Conservation (phyloP, 257 asterid genomes). For the Ligustrum vulgare region DNA sequence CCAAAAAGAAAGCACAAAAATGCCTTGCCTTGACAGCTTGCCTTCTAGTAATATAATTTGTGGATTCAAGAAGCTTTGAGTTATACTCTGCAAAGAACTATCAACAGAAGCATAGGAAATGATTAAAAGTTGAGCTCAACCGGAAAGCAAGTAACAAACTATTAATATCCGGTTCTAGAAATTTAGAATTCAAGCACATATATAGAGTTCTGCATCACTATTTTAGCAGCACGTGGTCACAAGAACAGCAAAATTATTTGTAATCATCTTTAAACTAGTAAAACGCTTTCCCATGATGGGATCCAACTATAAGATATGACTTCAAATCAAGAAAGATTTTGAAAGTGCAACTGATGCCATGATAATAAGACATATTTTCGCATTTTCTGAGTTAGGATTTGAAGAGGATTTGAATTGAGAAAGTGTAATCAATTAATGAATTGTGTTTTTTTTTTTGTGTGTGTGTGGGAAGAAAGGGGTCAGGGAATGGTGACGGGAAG, state of each 20-base stretch:
- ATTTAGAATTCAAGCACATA: not conserved
- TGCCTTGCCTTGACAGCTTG: conserved; percentile 79
- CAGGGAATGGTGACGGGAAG: too few relatives aligned
- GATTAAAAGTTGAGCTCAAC: conserved; percentile 16
- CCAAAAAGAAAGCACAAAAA: conserved; percentile 15
- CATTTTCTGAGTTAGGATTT: too few relatives aligned
- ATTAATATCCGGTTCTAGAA: conserved; percentile 3
- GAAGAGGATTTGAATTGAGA: too few relatives aligned
- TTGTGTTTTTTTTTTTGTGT: too few relatives aligned
- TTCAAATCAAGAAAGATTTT: too few relatives aligned
- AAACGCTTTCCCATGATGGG: too few relatives aligned
- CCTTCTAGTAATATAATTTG: conserved; percentile 83
- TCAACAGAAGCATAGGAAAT: conserved; percentile 8
- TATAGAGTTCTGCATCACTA: not conserved
- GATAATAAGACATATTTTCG: too few relatives aligned
- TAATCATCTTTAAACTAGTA: not conserved
- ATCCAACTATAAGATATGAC: too few relatives aligned
- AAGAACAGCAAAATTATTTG: not conserved
- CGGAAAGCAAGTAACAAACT: not conserved
- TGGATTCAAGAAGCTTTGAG: conserved; percentile 79
- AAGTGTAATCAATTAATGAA: too few relatives aligned
- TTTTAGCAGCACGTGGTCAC: not conserved
- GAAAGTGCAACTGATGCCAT: too few relatives aligned
- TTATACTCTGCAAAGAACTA: conserved; percentile 87
- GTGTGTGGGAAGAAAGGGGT: too few relatives aligned